A percentile compares a stretch with the other conserved stretches of the same genome.
Evolutionary conservation across 805 yeast genomes (phyloP).

Genomic region (Nakazawaea laoshanensis): DNA sequence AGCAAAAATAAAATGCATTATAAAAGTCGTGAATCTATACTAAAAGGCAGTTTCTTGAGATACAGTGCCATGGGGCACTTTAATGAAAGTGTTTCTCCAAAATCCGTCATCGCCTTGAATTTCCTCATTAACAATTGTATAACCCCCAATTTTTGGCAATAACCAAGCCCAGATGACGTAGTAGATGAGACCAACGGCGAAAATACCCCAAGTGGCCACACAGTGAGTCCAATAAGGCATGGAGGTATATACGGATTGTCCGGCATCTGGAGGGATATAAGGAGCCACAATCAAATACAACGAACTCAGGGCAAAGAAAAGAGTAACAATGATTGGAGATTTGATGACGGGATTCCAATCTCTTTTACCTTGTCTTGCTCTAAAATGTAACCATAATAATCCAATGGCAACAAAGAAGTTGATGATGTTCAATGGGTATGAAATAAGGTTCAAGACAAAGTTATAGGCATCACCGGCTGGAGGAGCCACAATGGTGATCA

Average conservation of each 20-base stretch:
- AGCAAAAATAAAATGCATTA: too few species aligned
- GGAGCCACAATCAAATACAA: conserved; percentile 69
- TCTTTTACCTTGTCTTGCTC: conserved; percentile 36
- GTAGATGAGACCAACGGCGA: conserved; percentile 55
- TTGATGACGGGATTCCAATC: conserved; percentile 44
- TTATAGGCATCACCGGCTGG: conserved; percentile 88
- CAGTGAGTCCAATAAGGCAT: conserved; percentile 75
- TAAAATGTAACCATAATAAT: conserved; percentile 47
- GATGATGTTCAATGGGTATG: conserved; percentile 75
- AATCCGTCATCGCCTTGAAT: conserved; percentile 55
- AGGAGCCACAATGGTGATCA: conserved; percentile 67
- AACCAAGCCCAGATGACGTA: conserved; percentile 58
- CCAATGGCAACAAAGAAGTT: conserved; percentile 60
- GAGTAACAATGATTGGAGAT: conserved; percentile 54
- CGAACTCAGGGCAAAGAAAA: conserved; percentile 58
- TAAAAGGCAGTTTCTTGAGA: too few species aligned
- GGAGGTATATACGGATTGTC: conserved; percentile 57
- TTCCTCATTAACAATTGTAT: conserved; percentile 42
- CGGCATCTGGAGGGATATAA: conserved; percentile 62
- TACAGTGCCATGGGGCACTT: conserved; percentile 21
- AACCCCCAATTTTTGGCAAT: conserved; percentile 47
- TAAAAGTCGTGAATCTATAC: too few species aligned
- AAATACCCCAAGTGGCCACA: conserved; percentile 75
- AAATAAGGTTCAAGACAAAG: conserved; percentile 68
- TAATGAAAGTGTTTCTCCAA: conserved; percentile 56